Evolutionary conservation across 2,329 filamentous ascomycete species (phyloP).

Genomic region (Alternaria arborescens): DNA sequence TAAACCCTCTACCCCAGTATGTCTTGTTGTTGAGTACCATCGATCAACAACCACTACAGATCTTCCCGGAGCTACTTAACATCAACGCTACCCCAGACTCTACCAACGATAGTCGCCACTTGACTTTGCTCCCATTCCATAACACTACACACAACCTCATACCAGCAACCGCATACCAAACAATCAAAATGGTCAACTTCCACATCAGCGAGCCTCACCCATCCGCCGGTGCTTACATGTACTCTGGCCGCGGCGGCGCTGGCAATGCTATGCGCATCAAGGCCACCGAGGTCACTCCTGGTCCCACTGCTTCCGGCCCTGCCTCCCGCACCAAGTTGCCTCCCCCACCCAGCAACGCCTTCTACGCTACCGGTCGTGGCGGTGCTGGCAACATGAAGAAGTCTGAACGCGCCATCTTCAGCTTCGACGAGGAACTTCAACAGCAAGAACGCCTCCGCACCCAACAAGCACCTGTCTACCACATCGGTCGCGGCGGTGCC

Average conservation of each 20-base stretch:
- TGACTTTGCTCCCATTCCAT: conserved; percentile 16
- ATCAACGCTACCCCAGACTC: conserved; percentile 23
- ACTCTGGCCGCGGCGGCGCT: conserved; percentile 66
- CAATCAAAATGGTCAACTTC: conserved; percentile 55
- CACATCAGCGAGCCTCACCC: conserved; percentile 70
- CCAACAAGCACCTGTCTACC: conserved; percentile 68
- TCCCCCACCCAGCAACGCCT: conserved; percentile 55
- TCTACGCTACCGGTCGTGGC: conserved; percentile 72
- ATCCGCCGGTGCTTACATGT: conserved; percentile 61
- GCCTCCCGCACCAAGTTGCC: conserved; percentile 61
- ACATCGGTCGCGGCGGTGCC: conserved; percentile 69
- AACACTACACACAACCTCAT: conserved; percentile 5
- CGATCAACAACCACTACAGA: conserved; percentile 26
- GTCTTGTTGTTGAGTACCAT: conserved; percentile 1
- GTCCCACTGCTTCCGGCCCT: conserved; percentile 56
- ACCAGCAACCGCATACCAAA: conserved; percentile 29
- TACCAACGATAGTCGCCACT: conserved; percentile 19
- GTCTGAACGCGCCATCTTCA: conserved; percentile 67
- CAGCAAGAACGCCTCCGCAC: conserved; percentile 64
- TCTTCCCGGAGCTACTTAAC: conserved; percentile 15
- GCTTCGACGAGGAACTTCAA: conserved; percentile 73
- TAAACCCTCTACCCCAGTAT: conserved; percentile 25
- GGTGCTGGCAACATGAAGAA: conserved; percentile 71
- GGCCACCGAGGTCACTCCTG: conserved; percentile 62
- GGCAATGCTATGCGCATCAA: conserved; percentile 66